Percentiles rank a stretch among this genome's conserved stretches.
Evolutionary conservation across 805 yeast species (phyloP).

Genomic region (Lipomyces yamanashiensis): DNA sequence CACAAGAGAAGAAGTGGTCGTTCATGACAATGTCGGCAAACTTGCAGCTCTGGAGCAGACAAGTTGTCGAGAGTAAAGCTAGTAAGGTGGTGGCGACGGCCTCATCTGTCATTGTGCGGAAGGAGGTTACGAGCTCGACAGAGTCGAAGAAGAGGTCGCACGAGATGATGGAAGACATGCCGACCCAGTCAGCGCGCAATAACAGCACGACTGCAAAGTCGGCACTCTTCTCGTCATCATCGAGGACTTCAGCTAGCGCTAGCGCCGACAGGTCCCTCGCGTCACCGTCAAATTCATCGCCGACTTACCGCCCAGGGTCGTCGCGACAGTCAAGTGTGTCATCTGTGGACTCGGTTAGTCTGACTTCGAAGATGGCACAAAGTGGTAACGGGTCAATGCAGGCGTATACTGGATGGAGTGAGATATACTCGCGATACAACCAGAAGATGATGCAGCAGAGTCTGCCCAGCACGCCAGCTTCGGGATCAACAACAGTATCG

Average conservation of each 20-base stretch:
- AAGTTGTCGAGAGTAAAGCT: slow-evolving; percentile 18
- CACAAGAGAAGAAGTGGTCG: slow-evolving; percentile 18
- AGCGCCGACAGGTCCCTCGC: not conserved
- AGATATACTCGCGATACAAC: not conserved
- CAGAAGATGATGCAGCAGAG: not conserved
- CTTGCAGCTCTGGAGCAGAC: slow-evolving; percentile 20
- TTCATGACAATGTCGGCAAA: slow-evolving; percentile 22
- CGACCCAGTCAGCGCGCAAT: slow-evolving; percentile 1
- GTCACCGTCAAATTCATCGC: slow-evolving; percentile 7
- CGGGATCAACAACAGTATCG: not conserved
- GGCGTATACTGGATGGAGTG: not conserved
- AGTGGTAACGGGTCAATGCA: not conserved
- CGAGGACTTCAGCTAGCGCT: too few species aligned
- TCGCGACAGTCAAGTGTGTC: slow-evolving; percentile 16
- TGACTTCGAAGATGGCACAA: not conserved
- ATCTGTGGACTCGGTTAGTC: not conserved
- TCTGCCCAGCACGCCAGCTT: not conserved
- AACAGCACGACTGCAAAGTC: too few species aligned
- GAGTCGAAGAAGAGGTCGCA: not conserved
- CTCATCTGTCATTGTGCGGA: not conserved
- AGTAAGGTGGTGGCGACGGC: slow-evolving; percentile 2
- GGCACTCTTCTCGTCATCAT: too few species aligned
- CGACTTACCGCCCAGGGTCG: not conserved
- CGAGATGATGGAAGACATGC: not conserved
- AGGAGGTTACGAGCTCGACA: not conserved